Evolutionary conservation across 371 early-diverging fungal species (phyloP), one percentile per base, ranked within the genome.

Genomic region (Saksenaea vasiformis): DNA sequence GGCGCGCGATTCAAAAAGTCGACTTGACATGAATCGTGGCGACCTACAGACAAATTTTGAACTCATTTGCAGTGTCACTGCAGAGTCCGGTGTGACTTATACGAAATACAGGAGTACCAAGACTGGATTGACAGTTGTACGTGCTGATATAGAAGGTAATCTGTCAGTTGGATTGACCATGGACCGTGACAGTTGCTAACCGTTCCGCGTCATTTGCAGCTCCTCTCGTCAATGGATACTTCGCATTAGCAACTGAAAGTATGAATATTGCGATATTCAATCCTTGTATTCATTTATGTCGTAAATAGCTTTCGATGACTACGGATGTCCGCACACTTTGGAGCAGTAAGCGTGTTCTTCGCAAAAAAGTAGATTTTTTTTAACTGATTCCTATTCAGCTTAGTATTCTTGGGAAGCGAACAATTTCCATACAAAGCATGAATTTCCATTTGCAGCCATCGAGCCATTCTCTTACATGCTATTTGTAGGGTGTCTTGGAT

Each of bases 321-420:
- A 77, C 76, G 88, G 88, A 19, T 85, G 88, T 59, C 88, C 88
- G 28, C 90, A 90, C 66, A 87, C 88, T 17, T 68, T 90, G 39
- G 90, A 90, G 62, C 90, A 90, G 88, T 85, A 85, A 58, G 85
- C 67, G 3, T 11, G 1, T 7, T n/a, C n/a, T 31, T 64, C 17
- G 11, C 28, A 24, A 26, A 54, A 22, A 47, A 26, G 14, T 15
- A 34, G 3, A 5, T 19, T 38, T 38, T n/a, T 13, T 58, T 17
- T 58, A 39, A 19, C n/a, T 54, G n/a, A 38, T 34, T 41, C 26
- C 38, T 54, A 24, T 22, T 13, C 64, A 88, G 89, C 66, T 68
- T 87, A 28, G 84, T 87, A 10, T 87, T 87, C 66, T 75, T 87
- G 35, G 89, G 89, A 41, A 87, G 87, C 54, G 87, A 87, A 54